Base-by-base conservation (phyloP, 192 early-diverging fungal species). In the Pecoramyces ruminantium region DNA sequence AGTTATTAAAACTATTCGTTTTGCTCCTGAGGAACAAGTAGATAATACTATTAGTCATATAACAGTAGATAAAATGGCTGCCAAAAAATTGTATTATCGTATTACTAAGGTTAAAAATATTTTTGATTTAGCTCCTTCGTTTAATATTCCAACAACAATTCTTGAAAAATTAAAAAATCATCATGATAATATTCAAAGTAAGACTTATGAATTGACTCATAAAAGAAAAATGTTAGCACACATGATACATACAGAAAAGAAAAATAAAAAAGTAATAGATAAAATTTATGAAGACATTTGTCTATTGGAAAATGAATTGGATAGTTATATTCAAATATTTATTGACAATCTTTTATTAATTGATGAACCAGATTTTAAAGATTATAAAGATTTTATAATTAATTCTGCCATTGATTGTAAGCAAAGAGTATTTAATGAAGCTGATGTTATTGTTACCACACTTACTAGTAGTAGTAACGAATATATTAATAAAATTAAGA, bases 381-480 rank as follows among this genome's bases (percentile, higher is more conserved):
- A 67, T 9, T 67, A 67, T n/a, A 67, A 67, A n/a, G 25, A 67
- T n/a, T n/a, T 8, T 67, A 67, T 67, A 21, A n/a, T 67, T 3
- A 8, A 3, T 5, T 9, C 2, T 4, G 51, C 25, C 17, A 67
- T n/a, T 21, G 25, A 67, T n/a, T 67, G 4, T 67, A 89, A 92
- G 4, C 81, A 89, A 79, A 89, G 91, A 79, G 88, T 96, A 28
- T 81, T 97, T 82, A 79, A 87, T 39, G 89, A 92, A n/a, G 93
- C 94, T 0, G 95, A 98, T 86, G 91, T 97, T 58, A 86, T 95
- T 25, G 30, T 91, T 30, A 90, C 91, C 39, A 98, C 97, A 3
- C 86, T 98, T 18, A 92, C 89, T 80, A 94, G 93, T 29, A 93
- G 93, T 79, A 96, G 95, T 0, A 93, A 96, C 77, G 95, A 97